Evolutionary conservation across 805 yeast genomes (phyloP).

Genomic region (Yarrowia bubula): DNA sequence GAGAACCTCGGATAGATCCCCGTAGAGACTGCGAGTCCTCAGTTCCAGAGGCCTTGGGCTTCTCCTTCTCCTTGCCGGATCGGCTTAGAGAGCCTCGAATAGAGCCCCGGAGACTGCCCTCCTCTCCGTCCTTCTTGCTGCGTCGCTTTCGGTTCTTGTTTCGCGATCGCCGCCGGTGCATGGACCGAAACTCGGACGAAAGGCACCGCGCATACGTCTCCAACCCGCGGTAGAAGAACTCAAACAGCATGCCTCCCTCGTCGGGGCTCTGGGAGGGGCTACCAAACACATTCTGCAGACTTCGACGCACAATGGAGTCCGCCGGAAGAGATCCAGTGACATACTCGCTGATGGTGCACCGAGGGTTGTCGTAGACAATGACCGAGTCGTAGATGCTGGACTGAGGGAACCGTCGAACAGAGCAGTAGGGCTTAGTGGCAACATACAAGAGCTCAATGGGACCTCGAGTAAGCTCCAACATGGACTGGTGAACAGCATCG

Average conservation of each 20-base stretch:
- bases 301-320: slow-evolving; percentile 4
- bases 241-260: not conserved
- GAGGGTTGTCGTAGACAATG: slow-evolving; percentile 13
- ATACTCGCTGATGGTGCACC: slow-evolving; percentile 18
- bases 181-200: slow-evolving; percentile 2
- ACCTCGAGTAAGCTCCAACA: slow-evolving; percentile 16
- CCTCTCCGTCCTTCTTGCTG: not conserved
- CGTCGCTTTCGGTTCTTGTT: not conserved
- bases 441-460: slow-evolving; percentile 18
- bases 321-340: not conserved
- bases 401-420: slow-evolving; percentile 6
- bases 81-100: slow-evolving; percentile 2
- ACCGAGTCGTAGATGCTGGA: slow-evolving; percentile 16
- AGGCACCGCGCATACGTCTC: not conserved
- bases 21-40: not conserved
- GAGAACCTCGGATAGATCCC: slow-evolving; percentile 1
- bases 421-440: slow-evolving; percentile 14
- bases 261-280: not conserved
- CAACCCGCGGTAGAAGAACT: not conserved
- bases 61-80: not conserved
- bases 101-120: not conserved
- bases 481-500: slow-evolving; percentile 11
- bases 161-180: not conserved
- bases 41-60: not conserved
- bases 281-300: slow-evolving; percentile 8